Evolutionary conservation across 352 stramenopile species (phyloP).

Genomic region (Pythium utonaiense): DNA sequence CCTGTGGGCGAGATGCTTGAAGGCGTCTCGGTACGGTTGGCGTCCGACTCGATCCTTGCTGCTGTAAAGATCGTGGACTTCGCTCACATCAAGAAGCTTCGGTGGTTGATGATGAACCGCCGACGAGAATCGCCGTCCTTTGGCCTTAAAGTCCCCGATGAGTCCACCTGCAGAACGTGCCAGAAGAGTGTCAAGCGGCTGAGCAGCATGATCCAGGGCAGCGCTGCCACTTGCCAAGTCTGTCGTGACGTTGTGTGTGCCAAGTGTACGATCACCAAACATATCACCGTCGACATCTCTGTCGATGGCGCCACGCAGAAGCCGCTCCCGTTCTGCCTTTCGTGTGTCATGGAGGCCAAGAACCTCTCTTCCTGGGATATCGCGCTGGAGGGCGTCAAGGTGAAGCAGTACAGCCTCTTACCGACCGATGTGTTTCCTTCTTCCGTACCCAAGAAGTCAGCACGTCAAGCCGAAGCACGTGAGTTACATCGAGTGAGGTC

Average conservation of each 20-base stretch:
- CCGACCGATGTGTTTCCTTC: constrained; percentile 5
- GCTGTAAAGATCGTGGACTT: constrained; percentile 44
- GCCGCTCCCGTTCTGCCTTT: constrained; percentile 31
- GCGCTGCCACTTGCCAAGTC: constrained; percentile 14
- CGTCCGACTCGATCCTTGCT: constrained; percentile 36
- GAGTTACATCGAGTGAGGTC: constrained; percentile 2
- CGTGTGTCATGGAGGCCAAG: constrained; percentile 29
- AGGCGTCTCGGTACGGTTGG: constrained; percentile 30
- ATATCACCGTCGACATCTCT: constrained; percentile 27
- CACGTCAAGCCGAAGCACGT: not conserved
- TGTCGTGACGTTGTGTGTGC: constrained; percentile 25
- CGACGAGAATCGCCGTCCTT: constrained; percentile 14
- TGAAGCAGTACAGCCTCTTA: constrained; percentile 13
- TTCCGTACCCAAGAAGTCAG: not conserved
- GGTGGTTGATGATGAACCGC: constrained; percentile 44
- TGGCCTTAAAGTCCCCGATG: constrained; percentile 7
- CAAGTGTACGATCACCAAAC: constrained; percentile 41
- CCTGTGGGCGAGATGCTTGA: constrained; percentile 30
- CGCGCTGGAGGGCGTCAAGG: constrained; percentile 10
- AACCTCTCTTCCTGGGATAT: constrained; percentile 19
- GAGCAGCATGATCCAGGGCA: constrained; percentile 22
- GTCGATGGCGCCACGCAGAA: constrained; percentile 17
- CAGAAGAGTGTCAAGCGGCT: constrained; percentile 26
- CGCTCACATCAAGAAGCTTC: constrained; percentile 63
- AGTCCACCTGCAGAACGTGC: constrained; percentile 27